Conservation (phyloP, 495 filamentous ascomycete species). For the Trichoderma virens region DNA sequence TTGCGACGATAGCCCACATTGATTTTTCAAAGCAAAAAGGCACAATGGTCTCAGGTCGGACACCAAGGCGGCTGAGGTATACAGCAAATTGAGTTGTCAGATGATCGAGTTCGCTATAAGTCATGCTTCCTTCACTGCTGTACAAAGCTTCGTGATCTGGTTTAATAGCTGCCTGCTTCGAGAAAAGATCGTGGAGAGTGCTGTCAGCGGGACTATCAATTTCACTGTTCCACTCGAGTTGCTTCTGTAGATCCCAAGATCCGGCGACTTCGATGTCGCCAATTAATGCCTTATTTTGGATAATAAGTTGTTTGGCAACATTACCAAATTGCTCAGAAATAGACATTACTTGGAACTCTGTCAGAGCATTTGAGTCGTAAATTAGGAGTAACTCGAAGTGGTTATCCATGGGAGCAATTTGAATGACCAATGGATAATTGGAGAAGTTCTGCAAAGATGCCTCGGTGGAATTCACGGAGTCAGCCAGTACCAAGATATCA, state of each 20-base stretch:
- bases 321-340: constrained; percentile 17
- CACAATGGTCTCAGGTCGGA: constrained; percentile 42
- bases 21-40: constrained; percentile 50
- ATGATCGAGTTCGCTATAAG: constrained; percentile 36
- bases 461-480: background rate
- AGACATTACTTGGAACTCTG: constrained; percentile 12
- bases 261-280: background rate
- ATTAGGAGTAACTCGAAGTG: constrained; percentile 12
- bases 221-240: constrained; percentile 18
- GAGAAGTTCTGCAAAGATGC: constrained; percentile 7
- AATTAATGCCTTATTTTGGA: background rate
- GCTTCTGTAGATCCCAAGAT: constrained; percentile 9
- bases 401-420: constrained; percentile 12
- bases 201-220: background rate
- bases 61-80: constrained; percentile 27
- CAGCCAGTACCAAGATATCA: constrained; percentile 14
- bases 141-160: constrained; percentile 25
- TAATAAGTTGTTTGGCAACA: constrained; percentile 6
- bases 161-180: background rate
- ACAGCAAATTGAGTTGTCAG: constrained; percentile 29
- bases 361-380: constrained; percentile 15
- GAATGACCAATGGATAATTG: constrained; percentile 20
- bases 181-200: constrained; percentile 10
- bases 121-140: constrained; percentile 43
- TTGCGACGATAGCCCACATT: constrained; percentile 42